phyloP scores from a whole-genome alignment of 768 basidiomycete species.

The Lactarius sanguifluus region DNA sequence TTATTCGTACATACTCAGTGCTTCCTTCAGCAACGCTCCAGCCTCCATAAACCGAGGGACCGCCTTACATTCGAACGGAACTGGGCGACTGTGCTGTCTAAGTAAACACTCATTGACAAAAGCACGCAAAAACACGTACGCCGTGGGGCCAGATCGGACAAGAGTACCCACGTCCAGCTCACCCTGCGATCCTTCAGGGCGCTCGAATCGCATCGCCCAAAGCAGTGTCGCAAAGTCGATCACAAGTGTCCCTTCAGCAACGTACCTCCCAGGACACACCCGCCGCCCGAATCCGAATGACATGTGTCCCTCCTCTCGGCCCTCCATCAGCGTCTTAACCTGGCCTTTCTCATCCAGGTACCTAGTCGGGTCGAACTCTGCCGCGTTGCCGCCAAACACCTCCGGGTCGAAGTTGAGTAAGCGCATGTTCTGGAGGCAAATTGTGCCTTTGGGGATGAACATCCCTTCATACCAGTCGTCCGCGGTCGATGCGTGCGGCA shows the following conservation, averaged over 20 bases:
- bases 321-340: conserved; percentile 17
- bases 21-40: neutral
- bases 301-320: conserved; percentile 33
- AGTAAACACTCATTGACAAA: neutral
- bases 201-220: conserved; percentile 30
- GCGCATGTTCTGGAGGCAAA: conserved; percentile 12
- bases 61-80: conserved; percentile 23
- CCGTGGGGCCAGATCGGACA: conserved; percentile 1
- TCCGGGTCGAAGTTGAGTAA: conserved; percentile 1
- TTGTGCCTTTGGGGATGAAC: conserved; percentile 25
- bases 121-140: conserved; percentile 16
- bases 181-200: conserved; percentile 5
- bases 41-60: conserved; percentile 25
- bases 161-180: conserved; percentile 4
- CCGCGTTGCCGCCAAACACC: neutral
- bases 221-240: conserved; percentile 37
- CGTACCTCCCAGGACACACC: conserved; percentile 37
- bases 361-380: conserved; percentile 3
- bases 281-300: conserved; percentile 34
- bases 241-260: conserved; percentile 36
- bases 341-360: conserved; percentile 11
- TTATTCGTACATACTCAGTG: conserved; percentile 1
- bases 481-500: neutral
- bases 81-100: conserved; percentile 11
- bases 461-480: conserved; percentile 25